These are phyloP conservation scores for Roridomyces roridus DNA, from an alignment of 768 basidiomycete species.

Conservation along the genomic window DNA sequence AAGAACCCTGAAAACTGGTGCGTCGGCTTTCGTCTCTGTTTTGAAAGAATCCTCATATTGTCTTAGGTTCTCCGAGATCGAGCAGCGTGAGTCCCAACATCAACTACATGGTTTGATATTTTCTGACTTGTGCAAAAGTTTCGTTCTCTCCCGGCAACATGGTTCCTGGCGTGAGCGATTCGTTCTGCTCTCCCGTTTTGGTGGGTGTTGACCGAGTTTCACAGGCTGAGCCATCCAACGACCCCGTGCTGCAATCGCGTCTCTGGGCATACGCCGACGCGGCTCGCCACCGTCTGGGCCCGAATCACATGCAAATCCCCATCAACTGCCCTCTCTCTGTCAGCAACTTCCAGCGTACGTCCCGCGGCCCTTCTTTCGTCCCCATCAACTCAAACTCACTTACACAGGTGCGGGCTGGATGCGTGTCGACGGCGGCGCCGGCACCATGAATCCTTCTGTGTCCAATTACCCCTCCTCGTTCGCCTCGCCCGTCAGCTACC, in stretches of 20 bases:
- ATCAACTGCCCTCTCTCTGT: slow-evolving; percentile 23
- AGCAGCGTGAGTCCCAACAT: slow-evolving; percentile 11
- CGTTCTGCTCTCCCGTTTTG: too few species aligned
- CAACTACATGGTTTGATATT: too few species aligned
- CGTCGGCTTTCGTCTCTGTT: background rate
- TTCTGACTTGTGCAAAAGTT: background rate
- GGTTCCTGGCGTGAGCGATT: slow-evolving; percentile 20
- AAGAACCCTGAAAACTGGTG: slow-evolving; percentile 25
- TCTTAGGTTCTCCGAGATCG: slow-evolving; percentile 26
- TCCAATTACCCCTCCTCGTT: slow-evolving; percentile 27
- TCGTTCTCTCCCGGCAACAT: slow-evolving; percentile 21
- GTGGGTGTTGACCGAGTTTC: too few species aligned
- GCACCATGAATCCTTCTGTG: slow-evolving; percentile 13
- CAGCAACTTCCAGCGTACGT: slow-evolving; percentile 21
- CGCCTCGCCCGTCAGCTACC: slow-evolving; percentile 9
- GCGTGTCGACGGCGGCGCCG: slow-evolving; percentile 22
- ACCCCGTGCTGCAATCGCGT: slow-evolving; percentile 25
- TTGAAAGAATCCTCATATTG: background rate
- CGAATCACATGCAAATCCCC: slow-evolving; percentile 23
- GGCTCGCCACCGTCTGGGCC: slow-evolving; percentile 22
- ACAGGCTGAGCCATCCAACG: slow-evolving; percentile 26
- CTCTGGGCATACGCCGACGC: slow-evolving; percentile 19
- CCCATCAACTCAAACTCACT: background rate
- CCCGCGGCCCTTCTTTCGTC: background rate
- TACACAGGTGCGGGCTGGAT: slow-evolving; percentile 23